Evolutionary conservation across 257 asterid genomes (phyloP).

Genomic region (Linaria vulgaris): DNA sequence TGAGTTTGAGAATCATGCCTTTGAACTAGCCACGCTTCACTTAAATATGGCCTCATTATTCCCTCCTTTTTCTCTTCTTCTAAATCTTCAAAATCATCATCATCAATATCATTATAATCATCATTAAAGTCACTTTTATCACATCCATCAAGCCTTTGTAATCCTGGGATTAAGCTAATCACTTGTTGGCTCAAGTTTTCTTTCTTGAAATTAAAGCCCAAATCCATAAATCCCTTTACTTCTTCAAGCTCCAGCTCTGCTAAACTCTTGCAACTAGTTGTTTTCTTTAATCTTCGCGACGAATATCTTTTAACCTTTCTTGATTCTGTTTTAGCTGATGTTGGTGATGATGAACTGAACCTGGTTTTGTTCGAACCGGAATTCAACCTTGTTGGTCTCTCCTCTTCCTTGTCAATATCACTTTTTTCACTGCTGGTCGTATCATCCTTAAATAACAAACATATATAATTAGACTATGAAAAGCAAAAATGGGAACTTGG

Average conservation of each 20-base stretch:
- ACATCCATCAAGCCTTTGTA: slow-evolving; percentile 37
- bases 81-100: too few species aligned
- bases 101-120: background rate
- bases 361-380: slow-evolving; percentile 20
- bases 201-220: slow-evolving; percentile 58
- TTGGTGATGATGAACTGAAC: slow-evolving; percentile 37
- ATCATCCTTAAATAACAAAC: slow-evolving; percentile 33
- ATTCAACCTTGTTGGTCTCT: slow-evolving; percentile 29
- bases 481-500: too few species aligned
- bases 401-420: slow-evolving; percentile 20
- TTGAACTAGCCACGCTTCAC: slow-evolving; percentile 57
- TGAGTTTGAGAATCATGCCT: slow-evolving; percentile 56
- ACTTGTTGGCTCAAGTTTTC: slow-evolving; percentile 38
- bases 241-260: slow-evolving; percentile 67
- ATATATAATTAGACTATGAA: too few species aligned
- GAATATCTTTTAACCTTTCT: slow-evolving; percentile 16
- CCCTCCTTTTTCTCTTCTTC: slow-evolving; percentile 13
- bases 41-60: slow-evolving; percentile 49
- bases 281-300: slow-evolving; percentile 32
- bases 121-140: background rate
- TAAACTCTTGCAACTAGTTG: slow-evolving; percentile 49
- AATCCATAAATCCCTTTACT: slow-evolving; percentile 64
- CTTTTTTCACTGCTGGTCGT: slow-evolving; percentile 23
- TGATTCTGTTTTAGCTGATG: slow-evolving; percentile 20
- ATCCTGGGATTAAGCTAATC: slow-evolving; percentile 54